phyloP scores from a whole-genome alignment of 1,284 basidiomycete genomes.

The Ustilago xerochloae region DNA sequence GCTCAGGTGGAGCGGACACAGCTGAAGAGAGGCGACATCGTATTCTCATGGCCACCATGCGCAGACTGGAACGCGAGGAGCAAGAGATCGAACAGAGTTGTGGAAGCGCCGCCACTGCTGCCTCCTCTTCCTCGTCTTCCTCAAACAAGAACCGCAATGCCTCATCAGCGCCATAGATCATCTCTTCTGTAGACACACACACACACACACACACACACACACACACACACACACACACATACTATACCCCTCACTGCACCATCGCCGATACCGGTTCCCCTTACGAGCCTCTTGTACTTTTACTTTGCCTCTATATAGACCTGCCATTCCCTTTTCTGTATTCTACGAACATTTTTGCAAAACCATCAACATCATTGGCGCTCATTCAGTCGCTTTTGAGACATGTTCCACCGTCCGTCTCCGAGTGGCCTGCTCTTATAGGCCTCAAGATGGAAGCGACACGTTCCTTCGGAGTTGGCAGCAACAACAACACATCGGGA shows the following conservation, averaged over 20 bases:
- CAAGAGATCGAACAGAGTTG: constrained; percentile 46
- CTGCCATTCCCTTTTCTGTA: too few species aligned
- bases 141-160: constrained; percentile 2
- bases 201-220: not conserved
- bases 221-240: too few species aligned
- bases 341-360: too few species aligned
- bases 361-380: too few species aligned
- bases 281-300: constrained; percentile 6
- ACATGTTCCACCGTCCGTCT: too few species aligned
- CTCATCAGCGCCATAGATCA: not conserved
- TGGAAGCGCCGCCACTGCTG: constrained; percentile 21
- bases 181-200: not conserved
- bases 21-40: constrained; percentile 41
- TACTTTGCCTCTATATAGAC: constrained; percentile 2
- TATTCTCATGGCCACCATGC: constrained; percentile 51
- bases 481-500: not conserved
- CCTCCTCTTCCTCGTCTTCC: too few species aligned
- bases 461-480: not conserved
- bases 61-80: constrained; percentile 46
- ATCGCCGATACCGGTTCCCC: too few species aligned
- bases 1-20: not conserved
- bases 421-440: too few species aligned
- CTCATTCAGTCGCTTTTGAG: too few species aligned
- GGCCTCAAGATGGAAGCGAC: too few species aligned
- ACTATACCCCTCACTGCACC: too few species aligned